phyloP scores from a whole-genome alignment of 1,284 basidiomycete genomes.

The Spongispora temasekensis region DNA sequence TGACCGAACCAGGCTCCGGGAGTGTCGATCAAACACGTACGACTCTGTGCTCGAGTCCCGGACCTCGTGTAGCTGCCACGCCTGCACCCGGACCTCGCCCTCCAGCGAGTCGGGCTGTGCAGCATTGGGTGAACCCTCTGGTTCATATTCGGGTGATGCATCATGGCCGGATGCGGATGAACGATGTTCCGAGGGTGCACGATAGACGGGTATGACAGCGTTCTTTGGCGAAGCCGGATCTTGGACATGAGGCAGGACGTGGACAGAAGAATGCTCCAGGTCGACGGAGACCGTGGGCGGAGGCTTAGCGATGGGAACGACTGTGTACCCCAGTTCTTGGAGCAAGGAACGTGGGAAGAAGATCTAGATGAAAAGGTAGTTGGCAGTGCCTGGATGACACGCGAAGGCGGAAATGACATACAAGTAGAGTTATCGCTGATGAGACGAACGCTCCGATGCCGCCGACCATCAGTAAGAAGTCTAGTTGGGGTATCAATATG shows the following conservation, averaged over 20 bases:
- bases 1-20: constrained; percentile 32
- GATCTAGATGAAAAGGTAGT: constrained; percentile 42
- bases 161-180: constrained; percentile 30
- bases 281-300: constrained; percentile 15
- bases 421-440: constrained; percentile 72
- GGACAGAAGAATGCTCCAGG: neutral
- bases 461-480: constrained; percentile 67
- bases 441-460: constrained; percentile 73
- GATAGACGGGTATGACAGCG: constrained; percentile 12
- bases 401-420: constrained; percentile 29
- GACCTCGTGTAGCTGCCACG: constrained; percentile 17
- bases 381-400: neutral
- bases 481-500: no score
- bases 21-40: constrained; percentile 33
- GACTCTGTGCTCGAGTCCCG: constrained; percentile 19
- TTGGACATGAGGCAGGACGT: neutral
- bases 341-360: constrained; percentile 75
- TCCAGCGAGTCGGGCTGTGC: constrained; percentile 22
- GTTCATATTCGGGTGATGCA: constrained; percentile 34
- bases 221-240: constrained; percentile 28
- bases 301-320: constrained; percentile 29
- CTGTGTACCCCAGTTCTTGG: constrained; percentile 58
- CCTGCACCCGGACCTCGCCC: constrained; percentile 27
- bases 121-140: constrained; percentile 22
- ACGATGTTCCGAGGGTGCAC: constrained; percentile 12